phyloP scores from a whole-genome alignment of 805 yeast species.

The Torulaspora quercuum region DNA sequence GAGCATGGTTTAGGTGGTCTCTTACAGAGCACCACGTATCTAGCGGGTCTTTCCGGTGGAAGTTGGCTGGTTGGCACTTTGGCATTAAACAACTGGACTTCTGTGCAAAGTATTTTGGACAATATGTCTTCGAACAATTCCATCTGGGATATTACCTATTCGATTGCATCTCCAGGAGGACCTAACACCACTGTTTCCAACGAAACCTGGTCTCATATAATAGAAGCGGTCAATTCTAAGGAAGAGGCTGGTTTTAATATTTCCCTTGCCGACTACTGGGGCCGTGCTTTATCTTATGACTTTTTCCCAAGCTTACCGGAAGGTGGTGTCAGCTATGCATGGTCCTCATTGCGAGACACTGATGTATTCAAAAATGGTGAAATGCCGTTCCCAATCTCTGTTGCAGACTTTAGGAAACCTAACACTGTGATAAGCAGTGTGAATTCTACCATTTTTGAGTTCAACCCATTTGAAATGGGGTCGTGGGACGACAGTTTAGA shows the following conservation, averaged over 20 bases:
- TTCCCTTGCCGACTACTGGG: slow-evolving; percentile 78
- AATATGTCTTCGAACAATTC: slow-evolving; percentile 37
- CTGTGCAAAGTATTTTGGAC: slow-evolving; percentile 57
- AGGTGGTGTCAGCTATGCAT: slow-evolving; percentile 62
- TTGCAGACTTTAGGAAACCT: slow-evolving; percentile 65
- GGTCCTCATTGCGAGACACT: slow-evolving; percentile 54
- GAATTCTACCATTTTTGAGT: slow-evolving; percentile 67
- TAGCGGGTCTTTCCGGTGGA: slow-evolving; percentile 82
- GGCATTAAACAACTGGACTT: slow-evolving; percentile 66
- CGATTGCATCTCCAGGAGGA: slow-evolving; percentile 64
- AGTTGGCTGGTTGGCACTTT: slow-evolving; percentile 75
- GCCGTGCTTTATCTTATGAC: slow-evolving; percentile 68
- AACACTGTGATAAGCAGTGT: slow-evolving; percentile 50
- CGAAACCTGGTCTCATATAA: slow-evolving; percentile 51
- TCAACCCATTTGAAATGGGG: slow-evolving; percentile 72
- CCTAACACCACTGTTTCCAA: slow-evolving; percentile 50
- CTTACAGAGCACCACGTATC: slow-evolving; percentile 63
- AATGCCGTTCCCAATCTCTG: slow-evolving; percentile 72
- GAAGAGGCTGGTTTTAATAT: slow-evolving; percentile 62
- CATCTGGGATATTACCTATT: slow-evolving; percentile 66
- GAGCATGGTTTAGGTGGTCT: slow-evolving; percentile 67
- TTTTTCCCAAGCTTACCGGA: slow-evolving; percentile 59
- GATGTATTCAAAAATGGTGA: slow-evolving; percentile 57
- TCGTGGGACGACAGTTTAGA: slow-evolving; percentile 80
- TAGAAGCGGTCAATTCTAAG: slow-evolving; percentile 51